Evolutionary conservation across 768 basidiomycete genomes (phyloP).

Genomic region (Boletus tylopilopsis): DNA sequence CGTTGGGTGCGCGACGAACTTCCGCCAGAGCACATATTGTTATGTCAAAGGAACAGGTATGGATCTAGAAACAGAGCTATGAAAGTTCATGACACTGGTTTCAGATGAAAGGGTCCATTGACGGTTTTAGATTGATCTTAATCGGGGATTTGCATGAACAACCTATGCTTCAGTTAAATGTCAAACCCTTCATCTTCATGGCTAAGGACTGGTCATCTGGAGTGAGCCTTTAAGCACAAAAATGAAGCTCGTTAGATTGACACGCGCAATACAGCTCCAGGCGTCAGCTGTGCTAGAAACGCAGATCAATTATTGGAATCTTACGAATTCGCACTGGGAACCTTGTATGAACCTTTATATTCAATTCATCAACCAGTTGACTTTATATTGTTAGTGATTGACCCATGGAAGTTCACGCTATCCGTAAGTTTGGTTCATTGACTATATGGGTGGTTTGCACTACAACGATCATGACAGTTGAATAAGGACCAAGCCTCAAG

Average conservation of each 20-base stretch:
- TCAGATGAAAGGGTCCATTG: constrained; percentile 81
- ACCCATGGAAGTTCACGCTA: constrained; percentile 89
- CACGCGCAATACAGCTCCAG: constrained; percentile 54
- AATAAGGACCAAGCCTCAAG: constrained; percentile 46
- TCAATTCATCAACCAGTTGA: constrained; percentile 9
- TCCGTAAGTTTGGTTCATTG: constrained; percentile 40
- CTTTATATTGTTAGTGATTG: constrained; percentile 58
- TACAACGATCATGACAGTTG: constrained; percentile 40
- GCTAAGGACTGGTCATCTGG: constrained; percentile 94
- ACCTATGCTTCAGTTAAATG: constrained; percentile 84
- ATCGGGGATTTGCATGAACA: constrained; percentile 96
- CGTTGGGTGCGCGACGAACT: constrained; percentile 9
- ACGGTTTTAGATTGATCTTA: constrained; percentile 88
- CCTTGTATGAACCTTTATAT: constrained; percentile 52
- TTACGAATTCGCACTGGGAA: constrained; percentile 98
- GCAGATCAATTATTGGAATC: constrained; percentile 92
- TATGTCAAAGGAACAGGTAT: constrained; percentile 81
- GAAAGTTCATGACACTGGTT: not conserved
- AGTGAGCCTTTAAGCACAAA: constrained; percentile 39
- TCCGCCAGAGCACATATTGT: constrained; percentile 42
- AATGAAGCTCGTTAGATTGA: not conserved
- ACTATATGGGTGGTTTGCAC: not conserved
- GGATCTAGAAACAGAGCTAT: constrained; percentile 7
- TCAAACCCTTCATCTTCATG: constrained; percentile 77
- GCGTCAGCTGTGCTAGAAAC: constrained; percentile 79